Evolutionary conservation across 257 asterid genomes (phyloP).

Genomic region (Nicotiana undulata): DNA sequence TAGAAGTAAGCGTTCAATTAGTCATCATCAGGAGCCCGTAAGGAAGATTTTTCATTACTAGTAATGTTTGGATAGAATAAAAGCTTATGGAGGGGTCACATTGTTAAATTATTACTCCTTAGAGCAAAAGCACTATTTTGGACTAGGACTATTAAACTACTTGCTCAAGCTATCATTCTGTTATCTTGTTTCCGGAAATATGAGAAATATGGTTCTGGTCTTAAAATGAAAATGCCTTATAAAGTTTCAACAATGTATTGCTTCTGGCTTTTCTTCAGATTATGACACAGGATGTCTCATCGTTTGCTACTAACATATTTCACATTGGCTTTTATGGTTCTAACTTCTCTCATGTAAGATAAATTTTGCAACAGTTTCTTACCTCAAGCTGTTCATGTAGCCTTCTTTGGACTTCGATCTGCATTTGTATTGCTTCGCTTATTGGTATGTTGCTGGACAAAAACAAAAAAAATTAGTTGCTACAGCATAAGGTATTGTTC

Average conservation of each 20-base stretch:
- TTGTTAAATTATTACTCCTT: neutral
- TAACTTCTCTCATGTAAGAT: neutral
- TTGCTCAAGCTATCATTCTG: neutral
- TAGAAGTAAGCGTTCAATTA: neutral
- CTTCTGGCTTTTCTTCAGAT: neutral
- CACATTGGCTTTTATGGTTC: neutral
- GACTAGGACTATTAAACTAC: neutral
- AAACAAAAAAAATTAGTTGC: slow-evolving; percentile 7
- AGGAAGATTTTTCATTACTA: neutral
- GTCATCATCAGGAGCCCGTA: neutral
- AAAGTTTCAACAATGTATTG: neutral
- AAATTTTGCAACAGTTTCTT: slow-evolving; percentile 7
- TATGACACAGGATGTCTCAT: neutral
- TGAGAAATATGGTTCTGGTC: neutral
- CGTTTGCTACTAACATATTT: neutral
- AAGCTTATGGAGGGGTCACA: neutral
- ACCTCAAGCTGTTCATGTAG: slow-evolving; percentile 92
- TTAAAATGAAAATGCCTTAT: neutral
- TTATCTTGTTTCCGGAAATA: neutral
- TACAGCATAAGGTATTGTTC: neutral
- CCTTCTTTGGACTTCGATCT: slow-evolving; percentile 78
- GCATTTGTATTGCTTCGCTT: slow-evolving; percentile 77
- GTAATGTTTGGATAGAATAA: neutral
- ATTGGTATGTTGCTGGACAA: slow-evolving; percentile 55
- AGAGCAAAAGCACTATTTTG: neutral